These are phyloP conservation scores for Lactuca saligna DNA, from an alignment of 129 eudicot genomes.

Conservation along the genomic window DNA sequence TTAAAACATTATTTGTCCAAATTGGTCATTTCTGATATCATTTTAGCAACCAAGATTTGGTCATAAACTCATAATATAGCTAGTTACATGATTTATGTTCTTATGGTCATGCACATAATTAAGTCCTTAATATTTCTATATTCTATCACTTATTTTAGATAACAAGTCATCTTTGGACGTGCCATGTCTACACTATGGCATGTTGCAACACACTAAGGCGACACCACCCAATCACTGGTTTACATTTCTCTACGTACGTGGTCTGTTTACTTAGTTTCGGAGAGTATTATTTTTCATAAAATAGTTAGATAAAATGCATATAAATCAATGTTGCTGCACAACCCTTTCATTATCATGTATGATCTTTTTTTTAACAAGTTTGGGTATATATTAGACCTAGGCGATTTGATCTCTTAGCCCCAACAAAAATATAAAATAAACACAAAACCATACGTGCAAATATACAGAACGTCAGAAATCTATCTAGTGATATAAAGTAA, in stretches of 20 bases:
- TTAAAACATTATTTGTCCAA: too few species aligned
- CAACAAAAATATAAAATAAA: neutral
- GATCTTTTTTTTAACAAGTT: neutral
- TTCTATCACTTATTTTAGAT: too few species aligned
- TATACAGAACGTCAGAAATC: neutral
- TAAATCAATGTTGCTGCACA: neutral
- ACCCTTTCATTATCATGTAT: neutral
- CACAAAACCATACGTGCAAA: neutral
- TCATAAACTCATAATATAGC: too few species aligned
- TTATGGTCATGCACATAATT: too few species aligned
- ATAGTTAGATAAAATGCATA: neutral
- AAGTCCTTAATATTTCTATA: too few species aligned
- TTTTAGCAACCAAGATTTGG: too few species aligned
- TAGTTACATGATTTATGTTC: too few species aligned
- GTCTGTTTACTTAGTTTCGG: neutral
- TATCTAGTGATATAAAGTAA: neutral
- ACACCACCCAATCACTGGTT: neutral
- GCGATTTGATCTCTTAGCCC: neutral
- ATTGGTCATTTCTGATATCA: too few species aligned
- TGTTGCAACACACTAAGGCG: neutral
- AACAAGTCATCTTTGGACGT: neutral
- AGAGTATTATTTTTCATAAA: neutral
- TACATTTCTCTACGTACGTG: neutral
- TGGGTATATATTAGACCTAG: neutral
- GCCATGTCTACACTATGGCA: neutral